Percentiles rank a stretch among this genome's conserved stretches.
phyloP scores from a whole-genome alignment of 768 basidiomycete genomes.

The Cantharellus cinnabarinus region DNA sequence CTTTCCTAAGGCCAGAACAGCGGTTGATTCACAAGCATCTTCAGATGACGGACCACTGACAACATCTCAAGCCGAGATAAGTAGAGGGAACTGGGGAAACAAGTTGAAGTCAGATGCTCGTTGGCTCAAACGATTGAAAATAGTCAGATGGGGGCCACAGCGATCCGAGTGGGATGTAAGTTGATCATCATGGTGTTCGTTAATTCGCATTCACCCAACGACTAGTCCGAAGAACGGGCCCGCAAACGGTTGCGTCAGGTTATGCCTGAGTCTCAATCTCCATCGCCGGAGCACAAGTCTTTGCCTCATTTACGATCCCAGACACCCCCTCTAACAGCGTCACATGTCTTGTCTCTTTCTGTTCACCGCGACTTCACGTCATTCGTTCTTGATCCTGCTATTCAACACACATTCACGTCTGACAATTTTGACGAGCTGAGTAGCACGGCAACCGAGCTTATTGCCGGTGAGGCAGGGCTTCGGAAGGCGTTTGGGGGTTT shows the following conservation, averaged over 20 bases:
- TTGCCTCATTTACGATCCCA: slow-evolving; percentile 61
- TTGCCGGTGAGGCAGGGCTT: slow-evolving; percentile 62
- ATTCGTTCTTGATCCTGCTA: slow-evolving; percentile 68
- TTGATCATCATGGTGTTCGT: not conserved
- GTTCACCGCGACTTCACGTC: slow-evolving; percentile 63
- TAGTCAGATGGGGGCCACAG: slow-evolving; percentile 64
- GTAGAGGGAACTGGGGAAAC: slow-evolving; percentile 57
- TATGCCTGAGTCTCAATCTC: slow-evolving; percentile 39
- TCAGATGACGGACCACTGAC: slow-evolving; percentile 1
- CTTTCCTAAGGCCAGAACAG: slow-evolving; percentile 40
- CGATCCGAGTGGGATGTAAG: slow-evolving; percentile 72
- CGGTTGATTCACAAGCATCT: not conserved
- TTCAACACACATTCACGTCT: slow-evolving; percentile 69
- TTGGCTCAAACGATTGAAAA: slow-evolving; percentile 68
- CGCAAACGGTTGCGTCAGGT: slow-evolving; percentile 57
- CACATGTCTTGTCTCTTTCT: slow-evolving; percentile 45
- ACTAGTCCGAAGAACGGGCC: slow-evolving; percentile 60
- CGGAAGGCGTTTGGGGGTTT: slow-evolving; percentile 42
- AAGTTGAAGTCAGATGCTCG: slow-evolving; percentile 56
- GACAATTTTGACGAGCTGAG: slow-evolving; percentile 60
- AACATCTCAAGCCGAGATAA: slow-evolving; percentile 18
- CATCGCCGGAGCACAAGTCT: slow-evolving; percentile 35
- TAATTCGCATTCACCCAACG: not conserved
- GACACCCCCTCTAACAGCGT: slow-evolving; percentile 57
- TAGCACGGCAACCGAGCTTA: slow-evolving; percentile 59